Evolutionary conservation across 495 filamentous ascomycete genomes (phyloP).

Genomic region (Podospora bellae-mahoneyi): DNA sequence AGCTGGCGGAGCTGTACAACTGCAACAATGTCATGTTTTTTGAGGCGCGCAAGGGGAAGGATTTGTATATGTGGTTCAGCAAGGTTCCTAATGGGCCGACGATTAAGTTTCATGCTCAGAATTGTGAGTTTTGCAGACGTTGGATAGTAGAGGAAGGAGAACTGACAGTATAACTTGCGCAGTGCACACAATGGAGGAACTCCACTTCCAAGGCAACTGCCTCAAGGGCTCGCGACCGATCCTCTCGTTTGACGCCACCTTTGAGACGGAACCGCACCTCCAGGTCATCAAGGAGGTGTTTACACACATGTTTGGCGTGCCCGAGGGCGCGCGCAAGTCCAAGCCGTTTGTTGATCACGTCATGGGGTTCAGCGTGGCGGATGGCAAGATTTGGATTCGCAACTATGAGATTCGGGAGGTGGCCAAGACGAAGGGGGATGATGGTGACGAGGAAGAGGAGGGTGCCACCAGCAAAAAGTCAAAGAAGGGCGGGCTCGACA

Average conservation of each 20-base stretch:
- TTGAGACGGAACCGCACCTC: slow-evolving; percentile 70
- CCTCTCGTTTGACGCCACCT: slow-evolving; percentile 83
- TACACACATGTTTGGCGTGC: slow-evolving; percentile 89
- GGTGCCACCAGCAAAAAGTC: slow-evolving; percentile 22
- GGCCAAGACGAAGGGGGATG: slow-evolving; percentile 54
- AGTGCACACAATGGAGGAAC: slow-evolving; percentile 92
- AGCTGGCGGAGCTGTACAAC: slow-evolving; percentile 95
- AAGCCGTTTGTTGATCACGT: slow-evolving; percentile 98
- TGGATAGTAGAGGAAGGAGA: neutral
- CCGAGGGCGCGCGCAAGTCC: slow-evolving; percentile 76
- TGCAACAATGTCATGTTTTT: slow-evolving; percentile 98
- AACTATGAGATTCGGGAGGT: slow-evolving; percentile 91
- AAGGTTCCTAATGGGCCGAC: slow-evolving; percentile 95
- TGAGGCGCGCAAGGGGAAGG: slow-evolving; percentile 90
- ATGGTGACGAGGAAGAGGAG: slow-evolving; percentile 30
- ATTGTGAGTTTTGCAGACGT: slow-evolving; percentile 35
- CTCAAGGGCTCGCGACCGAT: slow-evolving; percentile 93
- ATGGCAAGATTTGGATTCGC: slow-evolving; percentile 95
- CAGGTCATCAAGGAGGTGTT: slow-evolving; percentile 81
- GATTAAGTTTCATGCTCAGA: slow-evolving; percentile 78
- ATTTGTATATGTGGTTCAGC: slow-evolving; percentile 90
- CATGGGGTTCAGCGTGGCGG: slow-evolving; percentile 85
- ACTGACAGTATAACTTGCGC: slow-evolving; percentile 8
- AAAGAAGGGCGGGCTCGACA: slow-evolving; percentile 36
- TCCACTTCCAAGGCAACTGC: slow-evolving; percentile 96